phyloP scores from a whole-genome alignment of 768 basidiomycete species.

The Panus rudis region DNA sequence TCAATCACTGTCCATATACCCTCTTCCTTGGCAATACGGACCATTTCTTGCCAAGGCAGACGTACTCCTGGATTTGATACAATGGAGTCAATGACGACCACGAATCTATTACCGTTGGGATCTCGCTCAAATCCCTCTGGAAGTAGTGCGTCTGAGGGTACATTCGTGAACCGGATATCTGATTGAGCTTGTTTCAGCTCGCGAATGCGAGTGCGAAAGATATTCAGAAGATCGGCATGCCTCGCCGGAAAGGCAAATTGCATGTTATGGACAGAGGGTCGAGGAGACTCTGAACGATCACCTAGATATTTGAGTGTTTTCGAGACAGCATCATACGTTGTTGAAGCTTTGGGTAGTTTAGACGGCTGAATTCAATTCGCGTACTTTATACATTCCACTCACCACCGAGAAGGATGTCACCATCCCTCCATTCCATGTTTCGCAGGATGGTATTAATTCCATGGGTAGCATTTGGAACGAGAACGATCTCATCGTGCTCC shows the following conservation, averaged over 20 bases:
- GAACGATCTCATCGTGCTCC: conserved; percentile 46
- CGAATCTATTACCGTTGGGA: conserved; percentile 35
- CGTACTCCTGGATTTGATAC: conserved; percentile 51
- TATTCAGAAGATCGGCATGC: conserved; percentile 46
- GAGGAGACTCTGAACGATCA: conserved; percentile 41
- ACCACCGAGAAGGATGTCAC: conserved; percentile 44
- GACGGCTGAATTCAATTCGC: not conserved
- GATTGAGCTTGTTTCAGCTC: conserved; percentile 19
- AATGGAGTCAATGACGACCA: conserved; percentile 68
- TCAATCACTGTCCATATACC: conserved; percentile 67
- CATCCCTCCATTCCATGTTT: conserved; percentile 56
- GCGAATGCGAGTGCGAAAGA: conserved; percentile 35
- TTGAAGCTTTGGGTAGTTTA: conserved; percentile 11
- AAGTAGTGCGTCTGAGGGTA: conserved; percentile 6
- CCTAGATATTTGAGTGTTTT: conserved; percentile 45
- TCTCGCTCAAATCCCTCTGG: not conserved
- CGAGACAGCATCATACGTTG: conserved; percentile 48
- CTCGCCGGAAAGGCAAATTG: conserved; percentile 44
- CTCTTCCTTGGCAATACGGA: conserved; percentile 54
- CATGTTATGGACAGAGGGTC: conserved; percentile 46
- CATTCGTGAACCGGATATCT: conserved; percentile 8
- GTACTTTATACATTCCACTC: not conserved
- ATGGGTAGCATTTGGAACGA: conserved; percentile 52
- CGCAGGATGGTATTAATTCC: conserved; percentile 57
- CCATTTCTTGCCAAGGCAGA: conserved; percentile 69